Conservation (phyloP, 768 basidiomycete genomes). For the Galerina sulciceps region DNA sequence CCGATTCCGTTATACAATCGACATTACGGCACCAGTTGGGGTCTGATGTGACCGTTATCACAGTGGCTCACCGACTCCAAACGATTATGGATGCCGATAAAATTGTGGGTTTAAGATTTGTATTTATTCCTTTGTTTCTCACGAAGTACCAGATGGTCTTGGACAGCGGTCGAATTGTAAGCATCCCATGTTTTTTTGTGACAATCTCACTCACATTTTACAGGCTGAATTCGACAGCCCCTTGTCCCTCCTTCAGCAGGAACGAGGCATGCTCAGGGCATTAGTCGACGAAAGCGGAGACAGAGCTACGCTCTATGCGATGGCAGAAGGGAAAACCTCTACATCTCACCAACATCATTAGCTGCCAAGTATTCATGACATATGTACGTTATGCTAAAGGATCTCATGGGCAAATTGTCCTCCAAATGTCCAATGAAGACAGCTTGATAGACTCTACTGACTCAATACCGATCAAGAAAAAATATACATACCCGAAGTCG, state of each 20-base stretch:
- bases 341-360: constrained; percentile 12
- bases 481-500: neutral
- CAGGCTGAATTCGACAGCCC: constrained; percentile 7
- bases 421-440: constrained; percentile 1
- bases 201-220: neutral
- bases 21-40: neutral
- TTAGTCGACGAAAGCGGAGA: constrained; percentile 11
- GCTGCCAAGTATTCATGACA: constrained; percentile 3
- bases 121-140: neutral
- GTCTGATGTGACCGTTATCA: constrained; percentile 1
- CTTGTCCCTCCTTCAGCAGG: neutral
- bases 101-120: neutral
- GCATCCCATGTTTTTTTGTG: neutral
- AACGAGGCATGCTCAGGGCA: constrained; percentile 5
- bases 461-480: neutral
- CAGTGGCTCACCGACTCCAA: neutral
- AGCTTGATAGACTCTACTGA: neutral
- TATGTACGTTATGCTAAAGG: neutral
- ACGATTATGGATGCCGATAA: constrained; percentile 1
- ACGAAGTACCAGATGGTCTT: neutral
- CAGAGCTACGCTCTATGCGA: neutral
- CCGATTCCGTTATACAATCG: neutral
- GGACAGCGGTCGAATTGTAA: neutral
- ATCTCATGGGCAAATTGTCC: constrained; percentile 14
- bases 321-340: constrained; percentile 7